A percentile compares a stretch with the other conserved stretches of the same genome.
Evolutionary conservation across 2,329 filamentous ascomycete genomes (phyloP).

Genomic region (Ascocoryne sarcoides): DNA sequence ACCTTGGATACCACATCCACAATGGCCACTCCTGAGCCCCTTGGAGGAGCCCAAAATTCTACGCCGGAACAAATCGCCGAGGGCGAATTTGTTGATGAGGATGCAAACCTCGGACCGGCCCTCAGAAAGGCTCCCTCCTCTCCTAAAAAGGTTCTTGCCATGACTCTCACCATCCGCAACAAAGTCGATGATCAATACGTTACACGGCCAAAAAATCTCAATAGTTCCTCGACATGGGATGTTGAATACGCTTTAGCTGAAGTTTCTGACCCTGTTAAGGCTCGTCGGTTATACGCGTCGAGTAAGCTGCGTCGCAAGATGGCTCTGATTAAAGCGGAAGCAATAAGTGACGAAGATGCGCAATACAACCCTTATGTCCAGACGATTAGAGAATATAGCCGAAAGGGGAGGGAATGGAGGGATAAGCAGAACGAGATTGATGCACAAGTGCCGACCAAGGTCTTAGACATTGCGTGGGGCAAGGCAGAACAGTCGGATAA

Average conservation of each 20-base stretch:
- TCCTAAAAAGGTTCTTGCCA: constrained; percentile 24
- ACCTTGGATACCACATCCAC: too few relatives aligned
- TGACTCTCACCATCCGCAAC: constrained; percentile 66
- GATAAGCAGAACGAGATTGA: constrained; percentile 44
- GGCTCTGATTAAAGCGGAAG: too few relatives aligned
- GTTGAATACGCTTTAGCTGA: constrained; percentile 74
- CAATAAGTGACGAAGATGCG: too few relatives aligned
- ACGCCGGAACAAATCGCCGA: constrained; percentile 1
- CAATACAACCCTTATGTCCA: too few relatives aligned
- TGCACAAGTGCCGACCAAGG: constrained; percentile 36
- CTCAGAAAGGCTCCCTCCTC: too few relatives aligned
- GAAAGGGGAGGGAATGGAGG: constrained; percentile 51
- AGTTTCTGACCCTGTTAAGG: constrained; percentile 35
- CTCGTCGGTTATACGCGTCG: constrained; percentile 44
- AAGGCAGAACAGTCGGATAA: too few relatives aligned
- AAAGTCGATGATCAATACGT: constrained; percentile 59
- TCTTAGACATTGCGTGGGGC: constrained; percentile 33
- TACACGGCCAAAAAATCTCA: constrained; percentile 46
- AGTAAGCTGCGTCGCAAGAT: constrained; percentile 48
- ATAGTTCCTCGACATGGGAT: constrained; percentile 47
- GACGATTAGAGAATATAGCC: constrained; percentile 37
- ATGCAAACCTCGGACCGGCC: too few relatives aligned
- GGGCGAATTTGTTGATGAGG: constrained; percentile 4
- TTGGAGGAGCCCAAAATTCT: too few relatives aligned
- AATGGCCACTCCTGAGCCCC: too few relatives aligned